phyloP scores from a whole-genome alignment of 768 basidiomycete species.

The Leucocoprinus birnbaumii region DNA sequence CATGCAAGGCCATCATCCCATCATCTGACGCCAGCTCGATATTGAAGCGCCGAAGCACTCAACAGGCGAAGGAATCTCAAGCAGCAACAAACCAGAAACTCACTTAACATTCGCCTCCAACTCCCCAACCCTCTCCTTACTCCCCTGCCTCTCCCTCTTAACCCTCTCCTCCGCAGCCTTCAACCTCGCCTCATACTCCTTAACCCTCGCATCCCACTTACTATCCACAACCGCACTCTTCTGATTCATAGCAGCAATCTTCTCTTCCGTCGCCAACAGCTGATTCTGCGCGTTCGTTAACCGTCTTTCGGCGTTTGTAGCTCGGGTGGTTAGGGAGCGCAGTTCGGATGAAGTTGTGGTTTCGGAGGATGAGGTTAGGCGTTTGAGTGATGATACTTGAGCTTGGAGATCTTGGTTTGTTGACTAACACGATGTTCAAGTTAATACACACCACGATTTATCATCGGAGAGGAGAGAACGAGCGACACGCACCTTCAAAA shows the following conservation, averaged over 20 bases:
- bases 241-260: constrained; percentile 69
- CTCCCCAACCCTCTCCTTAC: constrained; percentile 80
- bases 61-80: neutral
- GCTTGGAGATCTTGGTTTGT: constrained; percentile 72
- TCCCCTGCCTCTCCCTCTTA: constrained; percentile 91
- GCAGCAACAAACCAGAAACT: neutral
- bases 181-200: constrained; percentile 82
- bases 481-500: constrained; percentile 62
- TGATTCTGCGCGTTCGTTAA: constrained; percentile 85
- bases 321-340: constrained; percentile 66
- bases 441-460: too few relatives aligned
- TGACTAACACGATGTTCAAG: constrained; percentile 35
- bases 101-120: constrained; percentile 72
- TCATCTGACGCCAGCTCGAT: too few relatives aligned
- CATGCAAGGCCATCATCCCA: too few relatives aligned
- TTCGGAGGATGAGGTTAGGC: constrained; percentile 50
- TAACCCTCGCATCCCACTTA: constrained; percentile 95
- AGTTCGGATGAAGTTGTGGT: constrained; percentile 58
- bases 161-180: constrained; percentile 87
- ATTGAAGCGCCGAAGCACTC: neutral
- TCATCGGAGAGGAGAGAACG: neutral
- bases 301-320: constrained; percentile 84
- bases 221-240: constrained; percentile 70
- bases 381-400: constrained; percentile 63
- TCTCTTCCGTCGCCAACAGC: constrained; percentile 80